Percentiles rank a stretch among this genome's conserved stretches.
phyloP scores from a whole-genome alignment of 192 early-diverging fungal genomes.

The Gryganskiella cystojenkinii region DNA sequence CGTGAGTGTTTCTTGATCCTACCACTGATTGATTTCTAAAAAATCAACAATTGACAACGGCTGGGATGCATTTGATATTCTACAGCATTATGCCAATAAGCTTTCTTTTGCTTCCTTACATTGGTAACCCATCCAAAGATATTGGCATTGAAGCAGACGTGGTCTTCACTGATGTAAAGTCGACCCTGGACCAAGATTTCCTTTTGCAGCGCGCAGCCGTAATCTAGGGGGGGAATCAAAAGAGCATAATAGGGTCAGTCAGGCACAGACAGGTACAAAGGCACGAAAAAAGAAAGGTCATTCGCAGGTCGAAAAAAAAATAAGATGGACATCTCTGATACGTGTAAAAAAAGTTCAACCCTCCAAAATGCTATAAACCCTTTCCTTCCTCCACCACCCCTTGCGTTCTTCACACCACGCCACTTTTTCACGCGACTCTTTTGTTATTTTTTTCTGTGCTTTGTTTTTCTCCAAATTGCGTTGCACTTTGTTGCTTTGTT shows the following conservation, averaged over 20 bases:
- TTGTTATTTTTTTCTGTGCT: not conserved
- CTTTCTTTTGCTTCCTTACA: constrained; percentile 44
- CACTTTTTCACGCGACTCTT: not conserved
- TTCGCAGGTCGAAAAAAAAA: too few relatives aligned
- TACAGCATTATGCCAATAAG: too few relatives aligned
- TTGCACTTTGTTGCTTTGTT: too few relatives aligned
- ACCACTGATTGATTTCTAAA: too few relatives aligned
- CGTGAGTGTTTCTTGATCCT: too few relatives aligned
- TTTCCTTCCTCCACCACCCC: too few relatives aligned
- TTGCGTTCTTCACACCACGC: not conserved
- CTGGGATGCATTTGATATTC: not conserved
- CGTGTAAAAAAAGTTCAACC: too few relatives aligned
- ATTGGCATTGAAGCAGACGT: constrained; percentile 88
- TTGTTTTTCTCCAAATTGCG: not conserved
- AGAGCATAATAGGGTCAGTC: not conserved
- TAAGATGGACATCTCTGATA: too few relatives aligned
- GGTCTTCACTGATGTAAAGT: constrained; percentile 83
- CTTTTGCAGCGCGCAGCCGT: constrained; percentile 87
- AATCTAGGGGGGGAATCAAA: constrained; percentile 59
- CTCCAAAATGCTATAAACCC: too few relatives aligned
- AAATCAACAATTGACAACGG: too few relatives aligned
- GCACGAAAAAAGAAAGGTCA: too few relatives aligned
- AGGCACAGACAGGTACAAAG: not conserved
- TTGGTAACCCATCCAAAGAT: constrained; percentile 93
- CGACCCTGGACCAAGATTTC: constrained; percentile 91